A percentile compares a stretch with the other conserved stretches of the same genome.
Evolutionary conservation across 805 yeast genomes (phyloP).

Genomic region (Pichia rugopelliculosa): DNA sequence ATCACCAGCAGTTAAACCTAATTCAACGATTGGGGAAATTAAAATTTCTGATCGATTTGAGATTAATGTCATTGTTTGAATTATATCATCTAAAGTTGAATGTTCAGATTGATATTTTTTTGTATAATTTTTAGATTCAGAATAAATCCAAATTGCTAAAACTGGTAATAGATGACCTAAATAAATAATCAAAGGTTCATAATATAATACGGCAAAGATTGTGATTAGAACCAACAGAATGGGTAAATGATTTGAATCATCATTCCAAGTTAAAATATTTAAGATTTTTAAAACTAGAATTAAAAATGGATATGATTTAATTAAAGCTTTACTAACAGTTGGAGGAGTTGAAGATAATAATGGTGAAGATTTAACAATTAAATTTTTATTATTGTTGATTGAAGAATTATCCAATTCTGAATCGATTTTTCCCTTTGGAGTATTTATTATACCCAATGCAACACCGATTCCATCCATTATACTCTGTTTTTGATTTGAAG

Average conservation of each 20-base stretch:
- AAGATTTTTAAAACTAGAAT: conserved; percentile 62
- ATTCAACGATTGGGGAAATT: conserved; percentile 68
- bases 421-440: not conserved
- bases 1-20: conserved; percentile 71
- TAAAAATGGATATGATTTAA: conserved; percentile 79
- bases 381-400: not conserved
- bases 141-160: conserved; percentile 50
- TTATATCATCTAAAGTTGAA: conserved; percentile 83
- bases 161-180: conserved; percentile 74
- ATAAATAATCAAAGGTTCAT: conserved; percentile 70
- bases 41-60: conserved; percentile 71
- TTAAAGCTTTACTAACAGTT: conserved; percentile 73
- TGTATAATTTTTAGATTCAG: conserved; percentile 49
- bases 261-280: conserved; percentile 84
- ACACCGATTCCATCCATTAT: conserved; percentile 5
- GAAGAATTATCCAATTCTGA: not conserved
- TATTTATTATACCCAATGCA: conserved; percentile 2
- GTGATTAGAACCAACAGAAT: conserved; percentile 41
- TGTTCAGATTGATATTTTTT: conserved; percentile 51
- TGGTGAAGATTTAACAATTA: conserved; percentile 58
- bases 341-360: conserved; percentile 86
- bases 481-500: not conserved
- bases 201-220: conserved; percentile 60
- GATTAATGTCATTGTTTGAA: conserved; percentile 66
- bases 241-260: conserved; percentile 66